Evolutionary conservation across 768 basidiomycete species (phyloP).

Genomic region (Pleurotus pulmonarius): DNA sequence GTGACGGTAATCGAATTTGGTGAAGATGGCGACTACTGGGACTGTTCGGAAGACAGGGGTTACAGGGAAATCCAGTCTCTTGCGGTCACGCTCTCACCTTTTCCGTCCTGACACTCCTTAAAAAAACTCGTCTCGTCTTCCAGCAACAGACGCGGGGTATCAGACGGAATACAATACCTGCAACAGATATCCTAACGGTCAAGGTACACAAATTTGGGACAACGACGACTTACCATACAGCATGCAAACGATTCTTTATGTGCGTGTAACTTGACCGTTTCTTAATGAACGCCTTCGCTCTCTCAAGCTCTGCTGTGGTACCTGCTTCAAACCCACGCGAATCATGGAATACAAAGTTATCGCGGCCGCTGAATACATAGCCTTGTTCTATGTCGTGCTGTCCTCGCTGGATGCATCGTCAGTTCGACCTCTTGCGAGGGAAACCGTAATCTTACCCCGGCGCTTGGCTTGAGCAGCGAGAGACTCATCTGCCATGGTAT

Average conservation of each 20-base stretch:
- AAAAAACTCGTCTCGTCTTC: slow-evolving; percentile 27
- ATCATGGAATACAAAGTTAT: slow-evolving; percentile 36
- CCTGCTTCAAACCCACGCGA: slow-evolving; percentile 38
- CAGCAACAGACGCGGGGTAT: slow-evolving; percentile 21
- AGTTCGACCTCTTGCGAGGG: background rate
- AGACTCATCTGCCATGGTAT: background rate
- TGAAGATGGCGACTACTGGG: slow-evolving; percentile 34
- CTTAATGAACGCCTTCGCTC: no score
- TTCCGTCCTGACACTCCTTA: slow-evolving; percentile 17
- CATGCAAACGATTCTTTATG: slow-evolving; percentile 28
- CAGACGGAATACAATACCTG: slow-evolving; percentile 36
- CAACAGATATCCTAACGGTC: background rate
- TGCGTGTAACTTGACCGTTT: slow-evolving; percentile 7
- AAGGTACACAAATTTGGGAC: background rate
- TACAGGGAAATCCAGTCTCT: background rate
- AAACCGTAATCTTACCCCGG: slow-evolving; percentile 3
- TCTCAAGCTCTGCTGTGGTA: slow-evolving; percentile 12
- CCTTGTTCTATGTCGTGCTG: slow-evolving; percentile 26
- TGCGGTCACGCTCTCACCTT: slow-evolving; percentile 15
- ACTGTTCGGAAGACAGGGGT: slow-evolving; percentile 21
- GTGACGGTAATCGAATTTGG: slow-evolving; percentile 30
- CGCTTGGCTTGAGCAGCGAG: slow-evolving; percentile 13
- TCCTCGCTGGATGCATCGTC: slow-evolving; percentile 22
- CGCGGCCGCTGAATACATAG: slow-evolving; percentile 26
- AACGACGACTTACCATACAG: slow-evolving; percentile 27